Percentiles rank a stretch among this genome's conserved stretches.
Conservation (phyloP, 371 early-diverging fungal species). For the Mucor saturninus region DNA sequence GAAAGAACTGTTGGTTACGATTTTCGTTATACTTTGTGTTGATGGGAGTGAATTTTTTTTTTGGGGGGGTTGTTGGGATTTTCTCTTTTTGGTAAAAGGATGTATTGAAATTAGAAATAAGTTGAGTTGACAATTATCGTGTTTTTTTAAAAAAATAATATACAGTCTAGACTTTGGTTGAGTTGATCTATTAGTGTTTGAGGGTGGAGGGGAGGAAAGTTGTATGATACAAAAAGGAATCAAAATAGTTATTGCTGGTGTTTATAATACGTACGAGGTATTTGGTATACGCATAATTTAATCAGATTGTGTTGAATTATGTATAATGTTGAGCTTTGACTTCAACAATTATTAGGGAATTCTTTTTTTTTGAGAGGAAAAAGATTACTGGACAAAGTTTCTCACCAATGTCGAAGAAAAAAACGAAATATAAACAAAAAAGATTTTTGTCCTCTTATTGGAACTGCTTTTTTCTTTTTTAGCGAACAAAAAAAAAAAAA, state of each 20-base stretch:
- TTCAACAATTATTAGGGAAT: neutral
- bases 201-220: neutral
- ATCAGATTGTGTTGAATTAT: slow-evolving; percentile 2
- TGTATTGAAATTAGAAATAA: neutral
- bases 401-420: neutral
- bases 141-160: slow-evolving; percentile 6
- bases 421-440: neutral
- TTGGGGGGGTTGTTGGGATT: neutral
- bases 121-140: slow-evolving; percentile 8
- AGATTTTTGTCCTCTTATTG: neutral
- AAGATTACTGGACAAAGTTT: neutral
- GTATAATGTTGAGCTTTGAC: neutral
- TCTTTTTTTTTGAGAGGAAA: neutral
- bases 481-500: neutral
- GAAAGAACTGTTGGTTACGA: neutral
- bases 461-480: neutral
- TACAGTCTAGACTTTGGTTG: slow-evolving; percentile 17
- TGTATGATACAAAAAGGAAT: slow-evolving; percentile 19
- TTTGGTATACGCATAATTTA: slow-evolving; percentile 26
- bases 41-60: neutral
- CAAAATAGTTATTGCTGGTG: slow-evolving; percentile 5
- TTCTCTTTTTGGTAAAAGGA: neutral
- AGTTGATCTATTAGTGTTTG: neutral
- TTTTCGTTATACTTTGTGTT: neutral
- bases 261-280: slow-evolving; percentile 6